Base-by-base conservation (phyloP, 495 filamentous ascomycete species). In the Penicillium fimorum region DNA sequence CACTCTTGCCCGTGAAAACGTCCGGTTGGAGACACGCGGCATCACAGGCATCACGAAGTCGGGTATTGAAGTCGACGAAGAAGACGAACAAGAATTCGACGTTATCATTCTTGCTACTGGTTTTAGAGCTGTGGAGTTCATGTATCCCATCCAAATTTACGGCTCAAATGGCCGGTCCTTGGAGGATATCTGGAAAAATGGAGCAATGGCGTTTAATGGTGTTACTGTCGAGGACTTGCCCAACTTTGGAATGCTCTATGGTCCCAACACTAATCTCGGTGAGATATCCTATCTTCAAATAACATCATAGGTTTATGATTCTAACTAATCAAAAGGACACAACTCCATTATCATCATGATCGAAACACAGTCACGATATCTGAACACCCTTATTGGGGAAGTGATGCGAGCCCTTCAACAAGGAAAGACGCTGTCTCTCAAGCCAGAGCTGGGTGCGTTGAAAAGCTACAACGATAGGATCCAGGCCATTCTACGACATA, bases 271-370 rank as follows among this genome's bases (percentile, higher is more conserved):
- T 5, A 84, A 82, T 41, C 71, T 86, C 17, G 76, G 73, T 67
- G 24, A 67, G 66, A 4, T 11, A 9, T 17, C 17, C n/a, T 15
- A 8, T 44, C 32, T 42, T 4, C 8, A 8, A 5, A 15, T 20
- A 37, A 24, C 12, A 27, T 12, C 5, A n/a, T 9, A 0, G 2
- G 0, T n/a, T 22, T 4, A 22, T 2, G 8, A 24, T 37, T 38
- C 32, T 63, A 30, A 61, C 30, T 12, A n/a, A 24, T 17, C 7
- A 11, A 52, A 27, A 72, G 73, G 71, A 0, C 80, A 83, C 57
- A 82, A 79, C 47, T 76, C 73, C 47, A 81, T 85, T 47, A 78
- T 84, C 35, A 68, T 84, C 29, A 84, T 83, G 80, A 84, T 84
- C 55, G 83, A 86, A 60, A 76, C 79, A 0, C 80, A 85, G 58